Conservation (phyloP, 352 stramenopile species). For the Globisporangium perplexum region DNA sequence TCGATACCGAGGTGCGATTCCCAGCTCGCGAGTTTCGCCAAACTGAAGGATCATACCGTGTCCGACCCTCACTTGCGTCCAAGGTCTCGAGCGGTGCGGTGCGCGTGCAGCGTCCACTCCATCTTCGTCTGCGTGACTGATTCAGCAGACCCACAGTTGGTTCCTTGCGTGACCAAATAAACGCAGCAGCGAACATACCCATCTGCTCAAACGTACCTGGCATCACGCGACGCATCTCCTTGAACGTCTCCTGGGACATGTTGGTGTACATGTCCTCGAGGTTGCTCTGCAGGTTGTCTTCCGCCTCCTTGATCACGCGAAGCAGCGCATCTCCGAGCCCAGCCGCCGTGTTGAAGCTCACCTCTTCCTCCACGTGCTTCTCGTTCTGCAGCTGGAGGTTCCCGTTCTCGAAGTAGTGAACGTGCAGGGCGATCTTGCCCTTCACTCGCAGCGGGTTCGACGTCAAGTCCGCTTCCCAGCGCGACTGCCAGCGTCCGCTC, state of each 20-base stretch:
- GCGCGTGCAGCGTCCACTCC: slow-evolving; percentile 82
- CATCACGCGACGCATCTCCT: slow-evolving; percentile 94
- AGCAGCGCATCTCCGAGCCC: slow-evolving; percentile 63
- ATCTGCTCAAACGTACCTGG: slow-evolving; percentile 35
- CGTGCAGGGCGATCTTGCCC: slow-evolving; percentile 77
- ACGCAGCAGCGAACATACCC: too few relatives aligned
- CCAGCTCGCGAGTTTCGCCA: not conserved
- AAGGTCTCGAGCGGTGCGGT: slow-evolving; percentile 76
- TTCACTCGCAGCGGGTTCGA: slow-evolving; percentile 35
- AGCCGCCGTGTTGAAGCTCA: slow-evolving; percentile 31
- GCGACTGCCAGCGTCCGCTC: slow-evolving; percentile 78
- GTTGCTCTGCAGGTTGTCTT: slow-evolving; percentile 84
- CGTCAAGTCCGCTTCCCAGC: slow-evolving; percentile 66
- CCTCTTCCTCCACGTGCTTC: slow-evolving; percentile 61
- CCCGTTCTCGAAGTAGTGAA: slow-evolving; percentile 96
- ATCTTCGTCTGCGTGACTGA: slow-evolving; percentile 86
- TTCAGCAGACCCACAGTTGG: not conserved
- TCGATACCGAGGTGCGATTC: not conserved
- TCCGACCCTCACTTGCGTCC: slow-evolving; percentile 41
- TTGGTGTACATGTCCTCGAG: slow-evolving; percentile 94
- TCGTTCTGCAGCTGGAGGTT: slow-evolving; percentile 90
- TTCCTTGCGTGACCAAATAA: not conserved
- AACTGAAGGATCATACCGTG: not conserved
- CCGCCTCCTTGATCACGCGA: slow-evolving; percentile 67
- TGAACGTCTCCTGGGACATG: slow-evolving; percentile 93